Evolutionary conservation across 2,329 filamentous ascomycete species (phyloP).

Genomic region (Zymoseptoria tritici): DNA sequence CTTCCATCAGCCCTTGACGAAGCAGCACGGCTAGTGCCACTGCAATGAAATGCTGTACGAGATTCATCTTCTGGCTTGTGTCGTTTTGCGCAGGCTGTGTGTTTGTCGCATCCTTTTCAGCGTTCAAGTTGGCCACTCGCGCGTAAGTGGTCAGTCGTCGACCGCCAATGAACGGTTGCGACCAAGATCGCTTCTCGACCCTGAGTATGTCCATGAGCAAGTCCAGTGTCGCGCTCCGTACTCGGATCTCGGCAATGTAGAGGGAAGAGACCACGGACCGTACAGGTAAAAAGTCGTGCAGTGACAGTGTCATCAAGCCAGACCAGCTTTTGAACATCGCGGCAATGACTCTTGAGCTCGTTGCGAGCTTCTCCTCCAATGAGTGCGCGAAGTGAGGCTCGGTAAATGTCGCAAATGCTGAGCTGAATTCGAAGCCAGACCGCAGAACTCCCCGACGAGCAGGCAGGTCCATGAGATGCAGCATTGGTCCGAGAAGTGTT

Average conservation of each 20-base stretch:
- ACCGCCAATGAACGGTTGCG: constrained; percentile 88
- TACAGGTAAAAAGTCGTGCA: constrained; percentile 80
- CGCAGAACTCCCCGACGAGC: constrained; percentile 73
- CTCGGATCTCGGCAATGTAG: constrained; percentile 49
- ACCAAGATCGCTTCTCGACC: constrained; percentile 92
- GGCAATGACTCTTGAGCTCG: constrained; percentile 88
- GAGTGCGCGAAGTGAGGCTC: constrained; percentile 57
- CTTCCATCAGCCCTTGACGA: constrained; percentile 60
- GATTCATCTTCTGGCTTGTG: constrained; percentile 56
- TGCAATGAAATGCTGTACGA: constrained; percentile 90
- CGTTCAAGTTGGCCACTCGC: constrained; percentile 77
- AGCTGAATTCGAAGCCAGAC: constrained; percentile 81
- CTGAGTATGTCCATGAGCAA: constrained; percentile 75
- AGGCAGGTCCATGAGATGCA: constrained; percentile 83
- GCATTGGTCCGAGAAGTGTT: constrained; percentile 71
- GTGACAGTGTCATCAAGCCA: constrained; percentile 77
- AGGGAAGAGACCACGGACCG: constrained; percentile 67
- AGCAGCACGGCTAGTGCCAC: constrained; percentile 80
- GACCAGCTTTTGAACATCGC: constrained; percentile 89
- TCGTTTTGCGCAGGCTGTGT: constrained; percentile 42
- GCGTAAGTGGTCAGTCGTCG: constrained; percentile 91
- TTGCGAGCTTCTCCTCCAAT: constrained; percentile 62
- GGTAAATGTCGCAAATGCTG: constrained; percentile 81
- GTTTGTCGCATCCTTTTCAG: constrained; percentile 56
- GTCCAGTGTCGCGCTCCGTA: constrained; percentile 75